Evolutionary conservation across 768 basidiomycete species (phyloP).

Genomic region (Suillus hirtellus): DNA sequence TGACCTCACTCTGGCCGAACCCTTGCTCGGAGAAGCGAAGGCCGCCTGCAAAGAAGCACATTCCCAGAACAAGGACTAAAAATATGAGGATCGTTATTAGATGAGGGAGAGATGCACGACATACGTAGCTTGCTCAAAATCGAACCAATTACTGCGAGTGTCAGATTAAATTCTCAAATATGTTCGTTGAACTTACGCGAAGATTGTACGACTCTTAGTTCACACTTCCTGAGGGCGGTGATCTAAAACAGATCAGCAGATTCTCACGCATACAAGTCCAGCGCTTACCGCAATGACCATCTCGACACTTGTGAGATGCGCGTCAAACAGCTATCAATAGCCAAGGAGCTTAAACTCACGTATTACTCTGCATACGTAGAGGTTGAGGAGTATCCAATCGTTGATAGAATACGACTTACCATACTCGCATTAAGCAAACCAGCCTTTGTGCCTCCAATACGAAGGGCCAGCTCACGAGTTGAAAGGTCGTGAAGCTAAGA

Average conservation of each 20-base stretch:
- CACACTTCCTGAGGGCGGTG: conserved; percentile 78
- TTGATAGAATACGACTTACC: conserved; percentile 42
- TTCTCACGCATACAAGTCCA: background rate
- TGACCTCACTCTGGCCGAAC: conserved; percentile 64
- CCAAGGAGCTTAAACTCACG: conserved; percentile 28
- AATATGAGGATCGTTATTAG: conserved; percentile 13
- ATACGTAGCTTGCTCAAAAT: conserved; percentile 76
- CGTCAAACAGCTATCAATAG: conserved; percentile 2
- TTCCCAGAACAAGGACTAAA: conserved; percentile 77
- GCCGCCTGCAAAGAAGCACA: conserved; percentile 91
- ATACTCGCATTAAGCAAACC: conserved; percentile 81
- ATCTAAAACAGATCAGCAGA: conserved; percentile 43
- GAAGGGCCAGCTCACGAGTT: conserved; percentile 68
- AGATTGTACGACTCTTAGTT: conserved; percentile 80
- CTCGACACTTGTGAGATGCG: conserved; percentile 44
- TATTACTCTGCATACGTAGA: conserved; percentile 55
- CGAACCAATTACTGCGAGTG: conserved; percentile 67
- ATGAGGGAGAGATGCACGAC: conserved; percentile 23
- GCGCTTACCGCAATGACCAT: conserved; percentile 69
- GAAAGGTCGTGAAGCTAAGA: conserved; percentile 73
- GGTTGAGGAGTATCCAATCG: conserved; percentile 4
- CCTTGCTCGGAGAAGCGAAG: conserved; percentile 78
- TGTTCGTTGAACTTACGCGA: conserved; percentile 49
- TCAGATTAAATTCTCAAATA: background rate
- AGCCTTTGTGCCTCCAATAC: conserved; percentile 75